These are phyloP conservation scores for Tolypocladium amazonense DNA, from an alignment of 2,329 filamentous ascomycete genomes.

Conservation along the genomic window DNA sequence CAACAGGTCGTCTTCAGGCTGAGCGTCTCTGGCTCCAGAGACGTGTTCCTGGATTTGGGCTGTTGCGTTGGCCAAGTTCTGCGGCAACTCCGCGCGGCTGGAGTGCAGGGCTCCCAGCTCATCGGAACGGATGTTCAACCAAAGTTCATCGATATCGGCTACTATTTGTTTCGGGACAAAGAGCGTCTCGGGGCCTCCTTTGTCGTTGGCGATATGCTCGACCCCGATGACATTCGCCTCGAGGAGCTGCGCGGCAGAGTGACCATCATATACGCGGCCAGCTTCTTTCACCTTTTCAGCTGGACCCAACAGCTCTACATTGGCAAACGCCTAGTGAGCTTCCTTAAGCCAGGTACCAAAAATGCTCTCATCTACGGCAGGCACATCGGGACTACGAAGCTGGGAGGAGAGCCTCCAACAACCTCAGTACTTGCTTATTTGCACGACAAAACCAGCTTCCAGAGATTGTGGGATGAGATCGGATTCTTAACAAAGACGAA, in stretches of 20 bases:
- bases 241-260: conserved; percentile 25
- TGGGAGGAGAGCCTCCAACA: conserved; percentile 11
- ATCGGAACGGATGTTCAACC: conserved; percentile 37
- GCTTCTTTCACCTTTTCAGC: conserved; percentile 40
- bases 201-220: conserved; percentile 38
- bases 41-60: conserved; percentile 36
- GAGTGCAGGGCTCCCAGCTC: conserved; percentile 35
- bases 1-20: conserved; percentile 31
- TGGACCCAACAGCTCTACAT: conserved; percentile 35
- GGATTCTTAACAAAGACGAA: conserved; percentile 34
- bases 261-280: conserved; percentile 37
- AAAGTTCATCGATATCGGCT: conserved; percentile 46
- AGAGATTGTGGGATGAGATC: conserved; percentile 42
- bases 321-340: conserved; percentile 31
- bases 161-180: conserved; percentile 53
- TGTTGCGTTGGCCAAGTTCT: conserved; percentile 40
- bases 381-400: conserved; percentile 31
- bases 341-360: conserved; percentile 31
- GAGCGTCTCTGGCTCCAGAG: conserved; percentile 23
- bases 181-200: conserved; percentile 34
- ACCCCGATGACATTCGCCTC: conserved; percentile 25
- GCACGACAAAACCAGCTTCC: conserved; percentile 39
- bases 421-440: conserved; percentile 25
- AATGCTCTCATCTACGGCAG: conserved; percentile 39
- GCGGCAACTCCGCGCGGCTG: conserved; percentile 38